Evolutionary conservation across 2,329 filamentous ascomycete genomes (phyloP), one percentile per base, ranked within the genome.

Genomic region (Penicillium glabrum): DNA sequence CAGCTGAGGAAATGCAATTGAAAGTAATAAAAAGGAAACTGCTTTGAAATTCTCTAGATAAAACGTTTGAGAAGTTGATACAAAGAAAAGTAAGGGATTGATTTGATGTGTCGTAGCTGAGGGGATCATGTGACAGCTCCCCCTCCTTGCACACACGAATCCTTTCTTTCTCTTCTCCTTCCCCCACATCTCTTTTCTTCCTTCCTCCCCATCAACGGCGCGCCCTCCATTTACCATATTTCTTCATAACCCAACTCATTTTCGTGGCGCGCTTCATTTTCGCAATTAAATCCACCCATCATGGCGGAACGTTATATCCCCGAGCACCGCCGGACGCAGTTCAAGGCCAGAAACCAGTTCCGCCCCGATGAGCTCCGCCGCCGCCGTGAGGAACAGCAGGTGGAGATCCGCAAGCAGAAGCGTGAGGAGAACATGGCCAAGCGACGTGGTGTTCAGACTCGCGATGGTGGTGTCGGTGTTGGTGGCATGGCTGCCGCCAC

Each of bases 281-380:
- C 65, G 68, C 66, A 64, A 41, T 41, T 41, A 41, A 61, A 46
- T 51, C 47, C 33, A 51, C 56, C 41, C 61, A 88, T 70, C 81
- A 99, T 99, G 95, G 90, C 95, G 78, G 95, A 99, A 79, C 91
- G 95, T 73, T 99, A 97, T 83, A 99, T 99, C 74, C 95, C 95
- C 77, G 95, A 99, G 83, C 95, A 99, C 84, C 92, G 95, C 78
- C 93, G 95, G 75, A 97, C 91, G 66, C 93, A 96, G 82, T 99
- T 96, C 88, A 99, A 99, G 89, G 95, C 95, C 54, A 97, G 97
- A 86, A 93, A 91, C 80, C 91, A 91, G 72, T 98, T 99, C 85
- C 97, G 97, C 87, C 93, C 93, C 70, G 95, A 99, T 77, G 95
- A 99, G 83, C 89, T 99, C 66, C 91, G 95, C 76, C 93, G 95